Evolutionary conservation across 2,329 filamentous ascomycete genomes (phyloP).

Genomic region (Drechmeria coniospora): DNA sequence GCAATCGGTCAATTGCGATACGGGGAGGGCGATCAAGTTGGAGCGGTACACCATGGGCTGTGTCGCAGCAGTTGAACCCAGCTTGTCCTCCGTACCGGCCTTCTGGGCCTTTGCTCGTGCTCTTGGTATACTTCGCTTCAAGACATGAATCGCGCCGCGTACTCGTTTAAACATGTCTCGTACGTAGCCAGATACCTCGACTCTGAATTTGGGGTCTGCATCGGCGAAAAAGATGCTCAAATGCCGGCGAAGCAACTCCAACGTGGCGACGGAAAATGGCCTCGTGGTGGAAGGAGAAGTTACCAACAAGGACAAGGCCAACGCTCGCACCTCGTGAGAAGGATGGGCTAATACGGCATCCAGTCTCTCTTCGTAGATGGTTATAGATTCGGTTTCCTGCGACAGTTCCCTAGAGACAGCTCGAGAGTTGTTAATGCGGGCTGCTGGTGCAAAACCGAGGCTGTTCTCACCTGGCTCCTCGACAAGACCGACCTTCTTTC

Average conservation of each 20-base stretch:
- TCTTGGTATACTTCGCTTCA: conserved; percentile 29
- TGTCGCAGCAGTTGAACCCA: conserved; percentile 4
- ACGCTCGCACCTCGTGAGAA: conserved; percentile 52
- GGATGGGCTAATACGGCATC: conserved; percentile 37
- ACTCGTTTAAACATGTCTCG: conserved; percentile 66
- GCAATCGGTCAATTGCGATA: conserved; percentile 20
- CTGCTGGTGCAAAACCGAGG: no score
- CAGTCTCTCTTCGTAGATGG: conserved; percentile 28
- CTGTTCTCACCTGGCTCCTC: conserved; percentile 44
- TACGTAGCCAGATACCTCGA: conserved; percentile 61
- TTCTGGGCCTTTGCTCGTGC: conserved; percentile 20
- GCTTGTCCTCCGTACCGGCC: conserved; percentile 9
- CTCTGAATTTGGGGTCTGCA: conserved; percentile 71
- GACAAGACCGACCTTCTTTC: conserved; percentile 54
- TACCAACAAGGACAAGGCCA: conserved; percentile 69
- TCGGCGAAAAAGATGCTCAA: conserved; percentile 65
- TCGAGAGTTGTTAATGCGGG: conserved; percentile 3
- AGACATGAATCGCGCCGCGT: conserved; percentile 45
- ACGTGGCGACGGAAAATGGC: conserved; percentile 47
- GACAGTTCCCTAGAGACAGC: conserved; percentile 11
- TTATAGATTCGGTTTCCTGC: conserved; percentile 12
- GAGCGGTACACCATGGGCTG: conserved; percentile 21
- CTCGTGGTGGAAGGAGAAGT: conserved; percentile 60
- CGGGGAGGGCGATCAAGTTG: conserved; percentile 23
- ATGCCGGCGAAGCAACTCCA: conserved; percentile 48